Conservation (phyloP, 495 filamentous ascomycete genomes). For the Corynascus novoguineensis region DNA sequence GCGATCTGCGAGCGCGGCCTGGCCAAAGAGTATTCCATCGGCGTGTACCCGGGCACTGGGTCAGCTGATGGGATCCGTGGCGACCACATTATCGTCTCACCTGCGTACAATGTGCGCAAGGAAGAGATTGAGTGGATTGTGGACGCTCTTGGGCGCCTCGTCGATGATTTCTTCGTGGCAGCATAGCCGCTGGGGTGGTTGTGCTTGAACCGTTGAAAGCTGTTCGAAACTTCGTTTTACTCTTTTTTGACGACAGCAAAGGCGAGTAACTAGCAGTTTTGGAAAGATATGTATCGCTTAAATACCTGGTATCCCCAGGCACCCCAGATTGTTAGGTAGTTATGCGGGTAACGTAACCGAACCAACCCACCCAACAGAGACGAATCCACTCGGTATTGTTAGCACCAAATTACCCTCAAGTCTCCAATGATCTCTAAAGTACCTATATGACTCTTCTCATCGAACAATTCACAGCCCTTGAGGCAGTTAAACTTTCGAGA, state of each 20-base stretch:
- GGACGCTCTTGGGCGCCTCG: conserved; percentile 37
- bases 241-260: background rate
- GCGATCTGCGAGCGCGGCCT: conserved; percentile 52
- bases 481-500: no score
- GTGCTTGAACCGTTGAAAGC: background rate
- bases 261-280: background rate
- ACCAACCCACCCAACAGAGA: no score
- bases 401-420: no score
- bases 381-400: no score
- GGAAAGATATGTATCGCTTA: no score
- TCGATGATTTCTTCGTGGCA: conserved; percentile 30
- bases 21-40: conserved; percentile 50
- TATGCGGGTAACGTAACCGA: background rate
- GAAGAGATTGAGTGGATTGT: conserved; percentile 58
- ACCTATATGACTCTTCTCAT: no score
- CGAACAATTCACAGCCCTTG: no score
- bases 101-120: conserved; percentile 62
- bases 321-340: no score
- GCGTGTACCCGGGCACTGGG: conserved; percentile 64
- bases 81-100: conserved; percentile 72
- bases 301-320: no score
- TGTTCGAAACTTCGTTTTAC: no score
- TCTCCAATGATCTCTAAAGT: no score
- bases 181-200: background rate
- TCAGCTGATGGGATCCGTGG: conserved; percentile 61